These are phyloP conservation scores for Colletotrichum gloeosporioides DNA, from an alignment of 2,329 filamentous ascomycete species.

Conservation along the genomic window DNA sequence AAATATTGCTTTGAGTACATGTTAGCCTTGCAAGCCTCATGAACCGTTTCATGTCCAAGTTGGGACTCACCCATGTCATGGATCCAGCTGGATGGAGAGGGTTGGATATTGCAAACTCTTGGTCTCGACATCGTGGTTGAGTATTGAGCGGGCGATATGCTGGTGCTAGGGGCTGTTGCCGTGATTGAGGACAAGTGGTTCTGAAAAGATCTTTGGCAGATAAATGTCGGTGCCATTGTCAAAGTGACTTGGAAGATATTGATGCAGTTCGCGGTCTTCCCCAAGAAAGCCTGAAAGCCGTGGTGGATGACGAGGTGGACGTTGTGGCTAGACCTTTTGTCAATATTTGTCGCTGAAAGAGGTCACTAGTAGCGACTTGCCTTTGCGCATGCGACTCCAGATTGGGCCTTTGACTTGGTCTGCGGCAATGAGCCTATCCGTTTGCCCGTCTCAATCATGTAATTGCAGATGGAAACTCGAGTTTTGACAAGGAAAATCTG, in stretches of 20 bases:
- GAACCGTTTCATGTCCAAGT: neutral
- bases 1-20: neutral
- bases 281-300: neutral
- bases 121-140: neutral
- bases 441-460: neutral
- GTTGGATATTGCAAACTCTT: neutral
- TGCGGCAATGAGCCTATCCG: neutral
- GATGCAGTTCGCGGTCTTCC: neutral
- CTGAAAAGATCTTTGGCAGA: neutral
- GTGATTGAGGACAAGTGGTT: neutral
- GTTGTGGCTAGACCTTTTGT: neutral
- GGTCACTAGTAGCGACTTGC: neutral
- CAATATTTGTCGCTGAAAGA: neutral
- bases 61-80: neutral
- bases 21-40: neutral
- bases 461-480: neutral
- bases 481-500: neutral
- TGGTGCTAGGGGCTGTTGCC: neutral
- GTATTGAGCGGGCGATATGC: neutral
- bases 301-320: neutral
- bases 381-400: neutral
- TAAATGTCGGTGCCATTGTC: neutral
- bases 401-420: neutral
- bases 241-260: neutral
- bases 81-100: neutral